Conservation (phyloP, 1,284 basidiomycete genomes). For the Psilocybe mexicana region DNA sequence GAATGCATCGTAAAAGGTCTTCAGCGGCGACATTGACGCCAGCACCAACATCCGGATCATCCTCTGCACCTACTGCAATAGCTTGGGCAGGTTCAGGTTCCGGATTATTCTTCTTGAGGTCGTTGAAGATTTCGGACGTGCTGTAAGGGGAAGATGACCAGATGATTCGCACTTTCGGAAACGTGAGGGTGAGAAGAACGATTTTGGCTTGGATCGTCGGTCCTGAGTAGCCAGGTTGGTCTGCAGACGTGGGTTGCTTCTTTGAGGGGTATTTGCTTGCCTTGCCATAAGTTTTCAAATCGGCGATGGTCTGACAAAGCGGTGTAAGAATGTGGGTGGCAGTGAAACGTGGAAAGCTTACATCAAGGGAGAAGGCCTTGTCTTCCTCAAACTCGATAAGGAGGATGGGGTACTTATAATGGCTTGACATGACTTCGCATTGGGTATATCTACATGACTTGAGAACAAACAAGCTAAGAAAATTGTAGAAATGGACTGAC, state of each 20-base stretch:
- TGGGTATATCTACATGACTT: slow-evolving; percentile 78
- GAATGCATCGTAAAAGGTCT: slow-evolving; percentile 72
- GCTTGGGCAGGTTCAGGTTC: slow-evolving; percentile 85
- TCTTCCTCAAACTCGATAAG: slow-evolving; percentile 99
- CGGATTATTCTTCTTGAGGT: slow-evolving; percentile 82
- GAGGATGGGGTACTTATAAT: slow-evolving; percentile 93
- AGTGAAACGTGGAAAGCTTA: slow-evolving; percentile 34
- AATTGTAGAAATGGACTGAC: slow-evolving; percentile 50
- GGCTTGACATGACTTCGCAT: slow-evolving; percentile 94
- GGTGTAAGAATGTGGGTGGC: not conserved
- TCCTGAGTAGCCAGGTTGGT: slow-evolving; percentile 39
- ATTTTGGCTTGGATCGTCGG: slow-evolving; percentile 84
- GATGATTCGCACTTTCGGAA: slow-evolving; percentile 90
- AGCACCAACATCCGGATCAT: slow-evolving; percentile 61
- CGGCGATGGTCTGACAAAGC: slow-evolving; percentile 50
- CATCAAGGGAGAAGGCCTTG: slow-evolving; percentile 90
- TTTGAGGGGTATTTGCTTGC: slow-evolving; percentile 56
- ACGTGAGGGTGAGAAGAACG: slow-evolving; percentile 85
- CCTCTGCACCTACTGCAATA: slow-evolving; percentile 79
- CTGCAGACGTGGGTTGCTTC: slow-evolving; percentile 43
- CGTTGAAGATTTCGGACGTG: slow-evolving; percentile 90
- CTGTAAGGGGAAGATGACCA: slow-evolving; percentile 97
- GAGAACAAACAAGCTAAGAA: too few species aligned
- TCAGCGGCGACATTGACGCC: slow-evolving; percentile 75
- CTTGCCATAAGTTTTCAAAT: slow-evolving; percentile 65